These are phyloP conservation scores for Fusarium nisikadoi DNA, from an alignment of 2,329 filamentous ascomycete genomes.

Conservation along the genomic window DNA sequence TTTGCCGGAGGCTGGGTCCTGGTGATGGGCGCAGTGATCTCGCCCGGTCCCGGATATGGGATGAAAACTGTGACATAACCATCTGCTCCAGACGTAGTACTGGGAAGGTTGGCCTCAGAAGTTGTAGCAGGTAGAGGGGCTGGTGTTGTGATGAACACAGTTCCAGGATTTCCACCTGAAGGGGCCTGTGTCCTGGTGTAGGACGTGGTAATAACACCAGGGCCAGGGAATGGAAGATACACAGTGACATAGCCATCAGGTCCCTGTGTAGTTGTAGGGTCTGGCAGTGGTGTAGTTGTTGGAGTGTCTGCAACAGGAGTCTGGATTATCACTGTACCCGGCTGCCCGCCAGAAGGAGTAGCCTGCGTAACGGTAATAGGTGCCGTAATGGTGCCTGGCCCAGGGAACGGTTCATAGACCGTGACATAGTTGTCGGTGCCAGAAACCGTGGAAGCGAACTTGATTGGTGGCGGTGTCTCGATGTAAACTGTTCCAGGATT, in stretches of 20 bases:
- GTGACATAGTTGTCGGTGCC: slow-evolving; percentile 27
- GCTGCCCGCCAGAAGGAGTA: slow-evolving; percentile 14
- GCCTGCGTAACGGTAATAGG: slow-evolving; percentile 22
- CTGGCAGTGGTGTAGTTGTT: neutral
- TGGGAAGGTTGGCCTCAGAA: slow-evolving; percentile 10
- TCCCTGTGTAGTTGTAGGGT: slow-evolving; percentile 9
- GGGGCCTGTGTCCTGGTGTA: slow-evolving; percentile 25
- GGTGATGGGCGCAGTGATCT: slow-evolving; percentile 22
- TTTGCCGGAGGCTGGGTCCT: slow-evolving; percentile 6
- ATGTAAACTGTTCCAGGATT: slow-evolving; percentile 28
- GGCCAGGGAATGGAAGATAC: slow-evolving; percentile 23
- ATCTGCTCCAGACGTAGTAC: slow-evolving; percentile 17
- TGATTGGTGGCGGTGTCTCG: slow-evolving; percentile 23
- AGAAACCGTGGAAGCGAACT: slow-evolving; percentile 17
- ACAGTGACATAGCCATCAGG: slow-evolving; percentile 19
- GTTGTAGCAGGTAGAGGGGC: slow-evolving; percentile 10
- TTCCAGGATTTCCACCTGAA: slow-evolving; percentile 23
- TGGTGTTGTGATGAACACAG: slow-evolving; percentile 27
- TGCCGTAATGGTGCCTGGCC: slow-evolving; percentile 27
- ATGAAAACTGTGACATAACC: slow-evolving; percentile 26
- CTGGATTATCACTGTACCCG: slow-evolving; percentile 26
- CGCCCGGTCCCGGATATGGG: slow-evolving; percentile 20
- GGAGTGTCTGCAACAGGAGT: slow-evolving; percentile 6
- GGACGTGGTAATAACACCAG: slow-evolving; percentile 14
- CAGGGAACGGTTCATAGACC: slow-evolving; percentile 26